Percentiles rank a stretch among this genome's conserved stretches.
Conservation (phyloP, 1,284 basidiomycete species). For the Apiotrichum domesticum region DNA sequence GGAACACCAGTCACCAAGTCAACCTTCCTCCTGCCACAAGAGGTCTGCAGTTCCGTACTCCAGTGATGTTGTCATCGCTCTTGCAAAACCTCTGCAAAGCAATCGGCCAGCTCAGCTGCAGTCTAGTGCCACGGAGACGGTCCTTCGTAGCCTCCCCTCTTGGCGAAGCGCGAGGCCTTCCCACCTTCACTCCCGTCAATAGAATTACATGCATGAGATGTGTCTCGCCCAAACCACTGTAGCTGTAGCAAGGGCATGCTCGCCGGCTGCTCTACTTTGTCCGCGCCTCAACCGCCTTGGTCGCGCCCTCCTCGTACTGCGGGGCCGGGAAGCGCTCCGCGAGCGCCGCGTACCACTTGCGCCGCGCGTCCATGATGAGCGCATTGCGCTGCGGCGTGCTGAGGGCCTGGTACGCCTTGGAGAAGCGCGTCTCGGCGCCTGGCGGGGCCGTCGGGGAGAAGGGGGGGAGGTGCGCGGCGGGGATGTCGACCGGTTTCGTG, state of each 20-base stretch:
- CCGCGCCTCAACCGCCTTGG: too few relatives aligned
- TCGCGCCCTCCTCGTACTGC: constrained; percentile 2
- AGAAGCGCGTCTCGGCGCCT: constrained; percentile 17
- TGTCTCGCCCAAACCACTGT: not conserved
- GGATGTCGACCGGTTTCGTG: constrained; percentile 11
- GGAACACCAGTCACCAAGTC: too few relatives aligned
- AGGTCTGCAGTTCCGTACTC: too few relatives aligned
- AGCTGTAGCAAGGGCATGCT: too few relatives aligned
- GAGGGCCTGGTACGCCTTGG: constrained; percentile 30
- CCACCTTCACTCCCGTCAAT: not conserved
- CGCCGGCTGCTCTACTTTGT: too few relatives aligned
- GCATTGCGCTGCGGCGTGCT: constrained; percentile 28
- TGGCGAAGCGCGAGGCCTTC: too few relatives aligned
- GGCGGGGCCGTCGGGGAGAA: constrained; percentile 16
- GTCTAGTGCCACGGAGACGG: too few relatives aligned
- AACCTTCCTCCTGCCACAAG: too few relatives aligned
- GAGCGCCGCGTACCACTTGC: constrained; percentile 38
- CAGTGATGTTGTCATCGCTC: too few relatives aligned
- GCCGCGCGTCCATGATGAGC: constrained; percentile 34
- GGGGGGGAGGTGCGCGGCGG: constrained; percentile 12
- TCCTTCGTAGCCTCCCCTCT: too few relatives aligned
- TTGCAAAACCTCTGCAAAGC: too few relatives aligned
- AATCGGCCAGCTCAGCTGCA: too few relatives aligned
- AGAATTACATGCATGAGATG: constrained; percentile 4
- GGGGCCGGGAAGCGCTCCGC: constrained; percentile 12